A percentile compares a stretch with the other conserved stretches of the same genome.
These are phyloP conservation scores for Saitozyma sp. DNA, from an alignment of 768 basidiomycete species.

Conservation along the genomic window DNA sequence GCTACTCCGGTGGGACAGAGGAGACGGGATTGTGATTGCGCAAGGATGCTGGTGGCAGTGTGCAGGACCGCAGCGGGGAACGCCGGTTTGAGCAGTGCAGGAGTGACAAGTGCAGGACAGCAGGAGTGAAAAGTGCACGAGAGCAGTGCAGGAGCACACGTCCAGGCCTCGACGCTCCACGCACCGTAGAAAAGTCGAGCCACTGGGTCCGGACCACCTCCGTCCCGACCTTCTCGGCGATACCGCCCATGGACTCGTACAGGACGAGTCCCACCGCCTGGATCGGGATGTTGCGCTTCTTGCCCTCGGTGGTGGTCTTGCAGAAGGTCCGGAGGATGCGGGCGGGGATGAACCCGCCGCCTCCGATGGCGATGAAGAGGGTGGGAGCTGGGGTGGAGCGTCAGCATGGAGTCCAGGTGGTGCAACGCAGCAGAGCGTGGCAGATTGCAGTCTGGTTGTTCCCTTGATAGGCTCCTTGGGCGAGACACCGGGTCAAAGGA, in stretches of 20 bases:
- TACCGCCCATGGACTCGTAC: slow-evolving; percentile 81
- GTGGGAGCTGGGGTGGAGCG: slow-evolving; percentile 27
- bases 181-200: slow-evolving; percentile 61
- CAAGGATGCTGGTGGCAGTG: too few species aligned
- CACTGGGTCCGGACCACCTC: slow-evolving; percentile 95
- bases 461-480: not conserved
- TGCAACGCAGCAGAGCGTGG: too few species aligned
- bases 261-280: slow-evolving; percentile 95
- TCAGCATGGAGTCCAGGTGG: too few species aligned
- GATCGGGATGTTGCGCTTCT: slow-evolving; percentile 78
- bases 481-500: not conserved
- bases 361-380: slow-evolving; percentile 50
- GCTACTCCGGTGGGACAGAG: too few species aligned
- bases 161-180: slow-evolving; percentile 15
- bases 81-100: too few species aligned
- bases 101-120: too few species aligned
- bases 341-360: slow-evolving; percentile 89
- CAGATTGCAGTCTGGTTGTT: not conserved
- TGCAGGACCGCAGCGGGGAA: too few species aligned
- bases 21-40: too few species aligned
- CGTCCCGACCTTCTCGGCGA: slow-evolving; percentile 48
- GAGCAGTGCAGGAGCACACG: too few species aligned
- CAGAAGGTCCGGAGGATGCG: slow-evolving; percentile 81
- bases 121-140: too few species aligned
- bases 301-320: slow-evolving; percentile 59